phyloP scores from a whole-genome alignment of 2,329 filamentous ascomycete species.

The Tolypocladium inflatum region DNA sequence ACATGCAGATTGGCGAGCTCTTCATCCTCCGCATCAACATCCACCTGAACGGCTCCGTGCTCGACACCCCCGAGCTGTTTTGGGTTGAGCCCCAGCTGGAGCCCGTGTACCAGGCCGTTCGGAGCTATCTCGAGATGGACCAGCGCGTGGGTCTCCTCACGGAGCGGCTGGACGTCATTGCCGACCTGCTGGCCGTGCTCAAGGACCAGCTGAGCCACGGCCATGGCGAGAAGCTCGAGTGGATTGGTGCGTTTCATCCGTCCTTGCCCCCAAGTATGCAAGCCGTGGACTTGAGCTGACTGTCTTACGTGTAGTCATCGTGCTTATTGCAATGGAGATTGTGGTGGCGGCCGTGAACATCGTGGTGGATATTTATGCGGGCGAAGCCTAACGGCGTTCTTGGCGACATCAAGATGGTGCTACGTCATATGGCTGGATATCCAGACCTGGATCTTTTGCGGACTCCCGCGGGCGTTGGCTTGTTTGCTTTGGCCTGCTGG shows the following conservation, averaged over 20 bases:
- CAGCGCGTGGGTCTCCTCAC: constrained; percentile 84
- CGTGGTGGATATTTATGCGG: constrained; percentile 77
- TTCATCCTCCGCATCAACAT: constrained; percentile 98
- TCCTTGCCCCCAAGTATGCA: not conserved
- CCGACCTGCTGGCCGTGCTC: constrained; percentile 81
- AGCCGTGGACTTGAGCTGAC: not conserved
- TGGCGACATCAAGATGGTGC: not conserved
- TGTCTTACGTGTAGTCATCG: constrained; percentile 56
- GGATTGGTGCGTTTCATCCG: constrained; percentile 58
- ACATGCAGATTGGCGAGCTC: constrained; percentile 98
- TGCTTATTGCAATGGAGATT: constrained; percentile 93
- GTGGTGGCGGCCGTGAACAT: constrained; percentile 90
- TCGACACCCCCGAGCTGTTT: constrained; percentile 95
- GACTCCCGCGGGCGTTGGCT: not conserved
- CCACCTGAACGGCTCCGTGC: constrained; percentile 90
- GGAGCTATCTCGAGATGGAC: constrained; percentile 96
- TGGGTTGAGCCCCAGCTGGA: constrained; percentile 97
- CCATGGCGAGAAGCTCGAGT: constrained; percentile 81
- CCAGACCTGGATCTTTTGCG: not conserved
- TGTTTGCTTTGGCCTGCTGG: not conserved
- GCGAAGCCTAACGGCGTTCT: constrained; percentile 11
- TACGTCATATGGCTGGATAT: not conserved
- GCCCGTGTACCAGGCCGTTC: constrained; percentile 89
- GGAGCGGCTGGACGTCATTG: constrained; percentile 79
- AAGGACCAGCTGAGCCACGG: constrained; percentile 94